These are phyloP conservation scores for Apiotrichum mycotoxinovorans DNA, from an alignment of 1,284 basidiomycete species.

Conservation along the genomic window DNA sequence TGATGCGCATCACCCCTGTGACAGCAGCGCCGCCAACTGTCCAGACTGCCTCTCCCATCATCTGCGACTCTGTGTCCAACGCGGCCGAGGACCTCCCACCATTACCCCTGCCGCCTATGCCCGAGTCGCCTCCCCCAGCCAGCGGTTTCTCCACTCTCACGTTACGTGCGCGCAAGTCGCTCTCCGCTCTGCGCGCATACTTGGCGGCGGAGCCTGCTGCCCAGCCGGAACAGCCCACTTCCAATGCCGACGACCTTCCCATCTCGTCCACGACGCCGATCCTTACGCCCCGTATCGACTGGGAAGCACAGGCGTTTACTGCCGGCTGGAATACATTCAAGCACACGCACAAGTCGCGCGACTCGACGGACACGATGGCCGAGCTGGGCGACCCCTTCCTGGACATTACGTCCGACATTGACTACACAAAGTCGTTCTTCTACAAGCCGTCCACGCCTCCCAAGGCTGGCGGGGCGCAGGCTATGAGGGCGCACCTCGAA, in stretches of 20 bases:
- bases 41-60: constrained; percentile 27
- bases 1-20: constrained; percentile 26
- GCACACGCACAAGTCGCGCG: constrained; percentile 1
- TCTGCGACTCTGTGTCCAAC: constrained; percentile 44
- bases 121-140: constrained; percentile 2
- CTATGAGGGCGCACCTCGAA: background rate
- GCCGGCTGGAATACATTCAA: constrained; percentile 37
- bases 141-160: constrained; percentile 22
- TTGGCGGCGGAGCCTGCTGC: constrained; percentile 5
- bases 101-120: constrained; percentile 23
- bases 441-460: constrained; percentile 48
- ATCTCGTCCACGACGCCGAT: constrained; percentile 18
- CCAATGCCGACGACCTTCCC: background rate
- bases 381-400: constrained; percentile 15
- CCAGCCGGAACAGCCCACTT: background rate
- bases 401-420: constrained; percentile 21
- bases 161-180: constrained; percentile 32
- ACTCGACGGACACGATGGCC: constrained; percentile 14
- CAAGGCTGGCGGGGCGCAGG: constrained; percentile 1
- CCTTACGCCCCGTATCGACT: constrained; percentile 40
- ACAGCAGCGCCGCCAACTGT: constrained; percentile 36
- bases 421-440: constrained; percentile 50
- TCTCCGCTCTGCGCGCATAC: constrained; percentile 34
- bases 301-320: constrained; percentile 31
- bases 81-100: constrained; percentile 47